Conservation (phyloP, 768 basidiomycete genomes). For the Serendipita indica region DNA sequence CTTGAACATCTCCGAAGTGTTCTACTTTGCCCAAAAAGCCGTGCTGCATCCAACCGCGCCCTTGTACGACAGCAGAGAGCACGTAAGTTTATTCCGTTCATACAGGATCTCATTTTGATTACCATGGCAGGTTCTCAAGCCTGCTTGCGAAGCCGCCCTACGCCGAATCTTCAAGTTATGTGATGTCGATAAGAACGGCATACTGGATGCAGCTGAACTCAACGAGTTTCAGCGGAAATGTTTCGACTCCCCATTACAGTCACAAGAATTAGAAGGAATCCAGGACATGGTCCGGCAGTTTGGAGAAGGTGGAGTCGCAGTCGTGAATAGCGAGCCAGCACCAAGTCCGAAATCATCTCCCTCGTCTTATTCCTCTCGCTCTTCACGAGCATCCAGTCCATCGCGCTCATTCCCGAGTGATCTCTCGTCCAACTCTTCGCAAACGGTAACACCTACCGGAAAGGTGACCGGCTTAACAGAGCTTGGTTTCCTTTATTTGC, state of each 20-base stretch:
- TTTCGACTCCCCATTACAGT: constrained; percentile 83
- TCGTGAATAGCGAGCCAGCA: constrained; percentile 25
- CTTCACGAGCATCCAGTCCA: constrained; percentile 15
- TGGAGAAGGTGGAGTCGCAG: constrained; percentile 53
- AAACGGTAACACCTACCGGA: background rate
- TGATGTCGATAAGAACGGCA: constrained; percentile 85
- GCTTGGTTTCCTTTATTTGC: constrained; percentile 83
- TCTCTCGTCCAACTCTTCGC: background rate
- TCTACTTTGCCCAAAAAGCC: constrained; percentile 97
- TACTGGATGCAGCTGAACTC: constrained; percentile 77
- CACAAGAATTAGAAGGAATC: constrained; percentile 92
- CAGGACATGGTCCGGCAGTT: constrained; percentile 77
- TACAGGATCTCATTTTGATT: constrained; percentile 8
- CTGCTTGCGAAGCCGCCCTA: constrained; percentile 75
- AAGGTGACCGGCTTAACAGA: constrained; percentile 56
- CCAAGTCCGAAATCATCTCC: background rate
- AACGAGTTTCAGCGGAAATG: constrained; percentile 98
- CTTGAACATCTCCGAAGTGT: constrained; percentile 89
- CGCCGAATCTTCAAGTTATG: constrained; percentile 93
- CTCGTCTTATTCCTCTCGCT: constrained; percentile 16
- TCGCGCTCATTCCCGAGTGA: constrained; percentile 14
- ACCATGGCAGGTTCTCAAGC: constrained; percentile 62
- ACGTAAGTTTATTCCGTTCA: too few relatives aligned
- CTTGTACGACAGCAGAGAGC: constrained; percentile 89
- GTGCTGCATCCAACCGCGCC: constrained; percentile 95